These are phyloP conservation scores for Silene noctiflora DNA, from an alignment of 179 eudicot genomes.

Conservation along the genomic window DNA sequence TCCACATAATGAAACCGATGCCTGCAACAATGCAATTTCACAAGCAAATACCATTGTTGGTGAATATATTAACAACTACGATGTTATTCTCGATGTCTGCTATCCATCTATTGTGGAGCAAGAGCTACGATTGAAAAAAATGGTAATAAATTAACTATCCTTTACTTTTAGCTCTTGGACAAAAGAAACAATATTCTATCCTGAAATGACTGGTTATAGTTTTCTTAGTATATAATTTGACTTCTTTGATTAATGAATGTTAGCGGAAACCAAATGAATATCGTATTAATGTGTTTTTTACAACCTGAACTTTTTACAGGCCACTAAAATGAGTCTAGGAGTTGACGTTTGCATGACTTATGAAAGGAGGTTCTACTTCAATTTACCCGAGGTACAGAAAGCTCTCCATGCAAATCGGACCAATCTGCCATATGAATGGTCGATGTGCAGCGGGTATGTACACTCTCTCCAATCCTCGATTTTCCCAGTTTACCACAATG, in stretches of 20 bases:
- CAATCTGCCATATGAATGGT: slow-evolving; percentile 73
- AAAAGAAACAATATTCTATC: not conserved
- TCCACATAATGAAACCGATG: slow-evolving; percentile 62
- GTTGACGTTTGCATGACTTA: slow-evolving; percentile 88
- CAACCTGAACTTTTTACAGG: slow-evolving; percentile 37
- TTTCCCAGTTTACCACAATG: not conserved
- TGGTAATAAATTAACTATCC: slow-evolving; percentile 35
- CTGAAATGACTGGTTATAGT: not conserved
- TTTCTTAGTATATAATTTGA: no score
- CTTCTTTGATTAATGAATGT: not conserved
- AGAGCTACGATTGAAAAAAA: slow-evolving; percentile 64
- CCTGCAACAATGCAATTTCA: slow-evolving; percentile 60
- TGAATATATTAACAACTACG: slow-evolving; percentile 64
- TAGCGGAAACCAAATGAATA: not conserved
- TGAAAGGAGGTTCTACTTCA: slow-evolving; percentile 78
- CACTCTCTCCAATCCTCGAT: not conserved
- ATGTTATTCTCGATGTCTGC: slow-evolving; percentile 90
- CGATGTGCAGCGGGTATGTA: slow-evolving; percentile 80
- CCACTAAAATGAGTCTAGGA: slow-evolving; percentile 81
- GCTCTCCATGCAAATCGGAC: slow-evolving; percentile 98
- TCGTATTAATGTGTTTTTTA: no score
- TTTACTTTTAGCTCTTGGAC: not conserved
- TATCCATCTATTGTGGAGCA: slow-evolving; percentile 88
- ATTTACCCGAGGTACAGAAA: slow-evolving; percentile 89
- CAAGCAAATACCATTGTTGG: slow-evolving; percentile 69